A percentile compares a stretch with the other conserved stretches of the same genome.
Conservation (phyloP, 441 rosid species). For the Euphorbia celastroides region DNA sequence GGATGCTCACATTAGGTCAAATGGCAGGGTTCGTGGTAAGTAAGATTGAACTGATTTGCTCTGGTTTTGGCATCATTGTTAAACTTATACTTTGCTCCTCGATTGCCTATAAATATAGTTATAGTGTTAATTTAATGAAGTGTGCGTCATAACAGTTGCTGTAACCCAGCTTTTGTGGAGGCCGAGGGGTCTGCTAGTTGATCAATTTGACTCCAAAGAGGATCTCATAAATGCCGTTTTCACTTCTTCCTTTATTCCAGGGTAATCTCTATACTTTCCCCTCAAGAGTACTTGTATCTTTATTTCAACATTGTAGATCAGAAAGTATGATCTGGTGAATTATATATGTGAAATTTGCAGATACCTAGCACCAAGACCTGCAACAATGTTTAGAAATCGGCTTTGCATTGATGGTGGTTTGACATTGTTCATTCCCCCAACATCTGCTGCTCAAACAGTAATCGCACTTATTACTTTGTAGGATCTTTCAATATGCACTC, state of each 20-base stretch:
- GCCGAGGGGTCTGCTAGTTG: slow-evolving; percentile 82
- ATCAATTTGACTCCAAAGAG: slow-evolving; percentile 83
- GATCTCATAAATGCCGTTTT: slow-evolving; percentile 79
- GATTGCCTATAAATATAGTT: background rate
- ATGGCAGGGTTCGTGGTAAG: slow-evolving; percentile 89
- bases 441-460: slow-evolving; percentile 88
- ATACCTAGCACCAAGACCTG: slow-evolving; percentile 91
- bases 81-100: background rate
- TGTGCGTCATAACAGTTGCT: slow-evolving; percentile 51
- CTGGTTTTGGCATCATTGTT: background rate
- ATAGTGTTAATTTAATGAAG: background rate
- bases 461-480: no score
- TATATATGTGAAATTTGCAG: slow-evolving; percentile 30
- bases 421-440: slow-evolving; percentile 93
- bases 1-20: slow-evolving; percentile 75
- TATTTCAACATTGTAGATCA: slow-evolving; percentile 16
- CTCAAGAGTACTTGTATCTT: background rate
- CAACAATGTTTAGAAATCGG: slow-evolving; percentile 75
- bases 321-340: slow-evolving; percentile 10
- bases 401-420: slow-evolving; percentile 91
- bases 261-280: slow-evolving; percentile 33
- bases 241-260: slow-evolving; percentile 88
- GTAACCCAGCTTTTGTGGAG: slow-evolving; percentile 86
- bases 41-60: slow-evolving; percentile 1
- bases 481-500: background rate